These are phyloP conservation scores for Chytriomyces confervae DNA, from an alignment of 192 early-diverging fungal species.

Conservation along the genomic window DNA sequence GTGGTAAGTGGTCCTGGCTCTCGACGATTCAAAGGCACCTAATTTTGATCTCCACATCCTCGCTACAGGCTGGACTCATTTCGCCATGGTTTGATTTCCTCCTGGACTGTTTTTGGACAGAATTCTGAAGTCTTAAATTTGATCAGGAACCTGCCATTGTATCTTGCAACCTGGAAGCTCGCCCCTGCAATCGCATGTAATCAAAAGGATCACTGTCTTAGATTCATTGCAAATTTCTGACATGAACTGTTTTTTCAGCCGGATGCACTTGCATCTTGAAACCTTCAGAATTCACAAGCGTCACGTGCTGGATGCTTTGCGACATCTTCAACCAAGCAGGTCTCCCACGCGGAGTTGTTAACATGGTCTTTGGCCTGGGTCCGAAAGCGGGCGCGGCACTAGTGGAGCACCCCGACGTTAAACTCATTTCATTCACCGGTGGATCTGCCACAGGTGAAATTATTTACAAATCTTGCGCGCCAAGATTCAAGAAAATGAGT, in stretches of 20 bases:
- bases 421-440: constrained; percentile 78
- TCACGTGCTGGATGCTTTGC: constrained; percentile 60
- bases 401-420: constrained; percentile 69
- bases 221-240: neutral
- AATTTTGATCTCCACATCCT: neutral
- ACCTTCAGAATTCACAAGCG: constrained; percentile 65
- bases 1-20: constrained; percentile 39
- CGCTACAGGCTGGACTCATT: constrained; percentile 63
- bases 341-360: constrained; percentile 77
- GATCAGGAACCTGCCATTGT: constrained; percentile 58
- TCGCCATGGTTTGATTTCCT: constrained; percentile 56
- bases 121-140: neutral
- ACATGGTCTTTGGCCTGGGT: constrained; percentile 82
- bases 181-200: constrained; percentile 73
- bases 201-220: constrained; percentile 8
- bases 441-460: constrained; percentile 68
- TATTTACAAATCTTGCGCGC: constrained; percentile 66
- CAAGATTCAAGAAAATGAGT: constrained; percentile 76
- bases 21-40: neutral
- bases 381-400: constrained; percentile 71
- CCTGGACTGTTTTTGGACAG: neutral
- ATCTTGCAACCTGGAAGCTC: constrained; percentile 81
- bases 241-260: constrained; percentile 33
- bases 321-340: constrained; percentile 71
- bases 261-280: constrained; percentile 82